These are phyloP conservation scores for Nakazawaea molendinolei DNA, from an alignment of 805 yeast species.

Conservation along the genomic window DNA sequence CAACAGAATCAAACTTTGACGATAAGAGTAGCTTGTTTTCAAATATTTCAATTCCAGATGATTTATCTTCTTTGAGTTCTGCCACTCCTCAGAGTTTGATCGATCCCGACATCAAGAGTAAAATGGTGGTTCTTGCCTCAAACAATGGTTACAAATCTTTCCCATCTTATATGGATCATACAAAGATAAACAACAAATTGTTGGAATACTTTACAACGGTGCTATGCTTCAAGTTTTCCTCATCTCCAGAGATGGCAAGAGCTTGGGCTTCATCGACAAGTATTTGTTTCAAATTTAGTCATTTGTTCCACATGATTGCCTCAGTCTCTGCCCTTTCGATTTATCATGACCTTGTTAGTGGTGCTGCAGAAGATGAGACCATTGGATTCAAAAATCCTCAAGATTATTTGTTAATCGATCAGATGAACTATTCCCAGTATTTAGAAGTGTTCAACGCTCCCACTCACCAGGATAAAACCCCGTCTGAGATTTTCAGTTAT, in stretches of 20 bases:
- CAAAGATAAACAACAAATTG: slow-evolving; percentile 6
- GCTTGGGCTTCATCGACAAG: slow-evolving; percentile 2
- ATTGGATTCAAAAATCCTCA: neutral
- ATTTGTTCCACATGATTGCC: slow-evolving; percentile 5
- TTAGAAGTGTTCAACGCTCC: neutral
- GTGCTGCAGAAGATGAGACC: neutral
- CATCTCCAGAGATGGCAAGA: neutral
- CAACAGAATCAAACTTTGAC: too few species aligned
- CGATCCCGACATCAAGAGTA: neutral
- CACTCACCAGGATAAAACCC: neutral
- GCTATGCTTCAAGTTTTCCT: neutral
- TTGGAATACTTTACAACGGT: neutral
- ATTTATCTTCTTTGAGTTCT: neutral
- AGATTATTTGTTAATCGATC: slow-evolving; percentile 5
- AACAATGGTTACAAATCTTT: slow-evolving; percentile 4
- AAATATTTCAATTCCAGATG: neutral
- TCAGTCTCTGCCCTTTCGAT: neutral
- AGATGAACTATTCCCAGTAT: slow-evolving; percentile 2
- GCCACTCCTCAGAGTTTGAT: neutral
- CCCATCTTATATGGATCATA: slow-evolving; percentile 8
- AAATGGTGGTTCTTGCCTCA: neutral
- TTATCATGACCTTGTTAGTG: slow-evolving; percentile 3
- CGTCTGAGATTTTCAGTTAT: neutral
- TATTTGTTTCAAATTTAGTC: slow-evolving; percentile 2
- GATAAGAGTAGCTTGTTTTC: neutral